phyloP scores from a whole-genome alignment of 164 flowering plant genomes.

The Protea cynaroides region DNA sequence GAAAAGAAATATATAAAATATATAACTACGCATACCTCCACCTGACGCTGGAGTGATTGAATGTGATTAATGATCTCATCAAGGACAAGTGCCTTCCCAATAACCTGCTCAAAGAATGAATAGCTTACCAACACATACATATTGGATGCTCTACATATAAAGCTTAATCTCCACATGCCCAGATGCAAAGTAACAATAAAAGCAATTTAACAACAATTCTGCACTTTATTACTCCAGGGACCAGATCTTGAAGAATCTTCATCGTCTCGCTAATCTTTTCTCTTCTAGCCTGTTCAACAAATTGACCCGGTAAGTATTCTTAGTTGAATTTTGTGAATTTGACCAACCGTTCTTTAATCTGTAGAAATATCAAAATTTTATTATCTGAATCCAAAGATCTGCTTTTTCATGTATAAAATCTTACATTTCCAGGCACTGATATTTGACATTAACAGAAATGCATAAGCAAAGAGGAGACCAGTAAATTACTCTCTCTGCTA shows the following conservation, averaged over 20 bases:
- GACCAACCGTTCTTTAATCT: background rate
- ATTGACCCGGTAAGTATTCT: conserved; percentile 4
- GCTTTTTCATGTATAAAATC: background rate
- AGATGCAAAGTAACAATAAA: background rate
- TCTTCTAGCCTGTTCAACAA: conserved; percentile 72
- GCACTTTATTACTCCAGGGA: conserved; percentile 98
- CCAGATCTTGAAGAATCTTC: conserved; percentile 92
- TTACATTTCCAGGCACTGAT: background rate
- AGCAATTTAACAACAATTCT: background rate
- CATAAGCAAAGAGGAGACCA: background rate
- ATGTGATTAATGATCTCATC: conserved; percentile 90
- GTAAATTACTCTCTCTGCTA: conserved; percentile 82
- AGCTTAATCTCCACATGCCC: background rate
- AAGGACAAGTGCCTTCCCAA: conserved; percentile 81
- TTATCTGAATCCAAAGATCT: background rate
- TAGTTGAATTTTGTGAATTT: conserved; percentile 2
- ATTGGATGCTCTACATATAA: background rate
- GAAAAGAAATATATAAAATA: no score
- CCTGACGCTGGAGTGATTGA: conserved; percentile 76
- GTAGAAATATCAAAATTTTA: background rate
- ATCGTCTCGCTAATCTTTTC: conserved; percentile 98
- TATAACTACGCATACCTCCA: conserved; percentile 51
- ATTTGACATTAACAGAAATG: background rate
- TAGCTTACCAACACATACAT: no score
- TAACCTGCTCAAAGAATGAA: conserved; percentile 38